phyloP scores from a whole-genome alignment of 2,329 filamentous ascomycete genomes.

The Metarhizium guizhouense region DNA sequence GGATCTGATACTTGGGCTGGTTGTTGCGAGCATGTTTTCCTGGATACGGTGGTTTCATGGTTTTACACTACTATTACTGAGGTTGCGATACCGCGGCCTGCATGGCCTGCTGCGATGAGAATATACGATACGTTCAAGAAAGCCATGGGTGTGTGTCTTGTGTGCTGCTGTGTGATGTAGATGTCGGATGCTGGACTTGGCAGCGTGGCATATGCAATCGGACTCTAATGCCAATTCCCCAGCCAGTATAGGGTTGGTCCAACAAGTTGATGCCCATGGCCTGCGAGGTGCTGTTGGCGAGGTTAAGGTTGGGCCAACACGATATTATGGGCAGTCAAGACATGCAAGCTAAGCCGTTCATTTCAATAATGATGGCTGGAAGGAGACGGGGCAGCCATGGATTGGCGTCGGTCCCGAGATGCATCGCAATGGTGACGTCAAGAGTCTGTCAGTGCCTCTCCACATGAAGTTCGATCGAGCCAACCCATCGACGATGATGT shows the following conservation, averaged over 20 bases:
- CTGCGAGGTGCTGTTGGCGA: too few relatives aligned
- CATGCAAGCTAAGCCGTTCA: too few relatives aligned
- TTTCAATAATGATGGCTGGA: too few relatives aligned
- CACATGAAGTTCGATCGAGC: neutral
- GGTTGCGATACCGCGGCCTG: conserved; percentile 21
- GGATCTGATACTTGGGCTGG: conserved; percentile 15
- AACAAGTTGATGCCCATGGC: too few relatives aligned
- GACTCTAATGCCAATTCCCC: too few relatives aligned
- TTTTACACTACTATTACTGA: conserved; percentile 11
- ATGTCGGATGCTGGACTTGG: too few relatives aligned
- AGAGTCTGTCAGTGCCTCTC: conserved; percentile 4
- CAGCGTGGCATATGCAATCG: too few relatives aligned
- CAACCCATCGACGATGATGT: neutral
- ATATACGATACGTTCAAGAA: conserved; percentile 27
- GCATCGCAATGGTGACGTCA: conserved; percentile 10
- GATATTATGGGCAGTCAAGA: too few relatives aligned
- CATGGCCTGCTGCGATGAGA: conserved; percentile 24
- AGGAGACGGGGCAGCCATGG: too few relatives aligned
- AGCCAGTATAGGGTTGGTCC: too few relatives aligned
- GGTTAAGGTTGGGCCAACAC: too few relatives aligned
- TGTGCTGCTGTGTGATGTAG: neutral
- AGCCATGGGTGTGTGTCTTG: neutral
- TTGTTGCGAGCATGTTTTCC: conserved; percentile 22
- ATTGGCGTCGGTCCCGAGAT: neutral
- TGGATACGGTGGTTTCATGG: conserved; percentile 21